Conservation (phyloP, 441 rosid genomes). For the Gossypium gossypioides region DNA sequence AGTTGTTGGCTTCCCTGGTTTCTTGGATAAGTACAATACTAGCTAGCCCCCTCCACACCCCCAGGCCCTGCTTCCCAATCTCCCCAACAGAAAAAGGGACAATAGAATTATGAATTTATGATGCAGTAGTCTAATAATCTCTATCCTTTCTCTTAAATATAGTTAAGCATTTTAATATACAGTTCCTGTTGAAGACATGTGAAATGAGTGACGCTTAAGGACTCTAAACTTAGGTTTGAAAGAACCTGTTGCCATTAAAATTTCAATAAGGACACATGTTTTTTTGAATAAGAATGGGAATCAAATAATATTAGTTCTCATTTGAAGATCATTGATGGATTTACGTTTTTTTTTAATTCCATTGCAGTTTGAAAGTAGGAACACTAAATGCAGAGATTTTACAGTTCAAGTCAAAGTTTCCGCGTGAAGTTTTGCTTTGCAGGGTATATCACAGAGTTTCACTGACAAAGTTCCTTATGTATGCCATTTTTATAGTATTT, state of each 20-base stretch:
- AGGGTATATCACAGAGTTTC: constrained; percentile 47
- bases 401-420: constrained; percentile 89
- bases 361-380: constrained; percentile 81
- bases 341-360: background rate
- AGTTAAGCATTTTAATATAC: background rate
- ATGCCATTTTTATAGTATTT: background rate
- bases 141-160: background rate
- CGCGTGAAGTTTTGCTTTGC: constrained; percentile 93
- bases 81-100: background rate
- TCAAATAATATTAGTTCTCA: background rate
- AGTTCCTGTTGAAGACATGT: background rate
- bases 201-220: background rate
- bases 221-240: background rate
- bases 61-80: background rate
- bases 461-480: background rate
- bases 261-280: background rate
- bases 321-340: background rate
- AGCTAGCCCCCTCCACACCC: background rate
- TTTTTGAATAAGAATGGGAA: background rate
- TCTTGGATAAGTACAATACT: background rate
- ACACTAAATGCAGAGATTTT: constrained; percentile 78
- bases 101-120: background rate
- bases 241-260: background rate
- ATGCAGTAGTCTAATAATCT: background rate
- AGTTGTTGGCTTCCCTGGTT: background rate